Conservation (phyloP, 805 yeast species). For the Myxozyma sirexii region DNA sequence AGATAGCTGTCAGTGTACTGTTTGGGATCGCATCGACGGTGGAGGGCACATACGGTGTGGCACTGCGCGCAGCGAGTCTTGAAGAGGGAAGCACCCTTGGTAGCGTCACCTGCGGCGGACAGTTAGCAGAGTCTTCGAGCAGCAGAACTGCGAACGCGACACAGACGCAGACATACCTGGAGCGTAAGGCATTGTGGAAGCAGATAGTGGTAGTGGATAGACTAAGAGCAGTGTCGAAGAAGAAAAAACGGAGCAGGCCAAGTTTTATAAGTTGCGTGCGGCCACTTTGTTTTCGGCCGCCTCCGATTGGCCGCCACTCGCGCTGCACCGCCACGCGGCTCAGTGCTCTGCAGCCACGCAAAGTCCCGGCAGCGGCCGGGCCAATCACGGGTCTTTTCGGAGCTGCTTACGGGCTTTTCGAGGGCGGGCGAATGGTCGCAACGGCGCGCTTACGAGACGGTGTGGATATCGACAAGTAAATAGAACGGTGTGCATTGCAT, state of each 20-base stretch:
- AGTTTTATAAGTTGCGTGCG: not conserved
- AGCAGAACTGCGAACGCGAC: too few relatives aligned
- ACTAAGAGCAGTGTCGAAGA: not conserved
- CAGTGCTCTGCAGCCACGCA: not conserved
- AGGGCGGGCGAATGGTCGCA: not conserved
- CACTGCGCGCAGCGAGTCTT: conserved; percentile 99
- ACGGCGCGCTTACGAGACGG: too few relatives aligned
- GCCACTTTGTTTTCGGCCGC: not conserved
- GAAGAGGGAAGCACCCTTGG: conserved; percentile 97
- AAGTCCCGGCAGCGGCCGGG: not conserved
- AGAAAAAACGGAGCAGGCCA: not conserved
- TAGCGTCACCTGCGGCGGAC: conserved; percentile 68
- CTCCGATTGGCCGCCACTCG: conserved; percentile 24
- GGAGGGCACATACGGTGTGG: conserved; percentile 68
- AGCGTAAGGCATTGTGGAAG: conserved; percentile 31
- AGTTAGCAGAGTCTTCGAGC: too few relatives aligned
- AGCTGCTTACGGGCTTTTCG: not conserved
- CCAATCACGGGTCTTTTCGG: not conserved
- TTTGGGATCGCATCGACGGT: not conserved
- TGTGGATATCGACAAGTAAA: too few relatives aligned
- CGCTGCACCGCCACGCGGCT: conserved; percentile 3
- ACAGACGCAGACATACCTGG: conserved; percentile 17
- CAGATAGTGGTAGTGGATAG: not conserved
- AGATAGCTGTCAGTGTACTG: not conserved
- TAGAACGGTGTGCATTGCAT: too few relatives aligned